phyloP scores from a whole-genome alignment of 805 yeast species.

The Wickerhamiella domercqiae region DNA sequence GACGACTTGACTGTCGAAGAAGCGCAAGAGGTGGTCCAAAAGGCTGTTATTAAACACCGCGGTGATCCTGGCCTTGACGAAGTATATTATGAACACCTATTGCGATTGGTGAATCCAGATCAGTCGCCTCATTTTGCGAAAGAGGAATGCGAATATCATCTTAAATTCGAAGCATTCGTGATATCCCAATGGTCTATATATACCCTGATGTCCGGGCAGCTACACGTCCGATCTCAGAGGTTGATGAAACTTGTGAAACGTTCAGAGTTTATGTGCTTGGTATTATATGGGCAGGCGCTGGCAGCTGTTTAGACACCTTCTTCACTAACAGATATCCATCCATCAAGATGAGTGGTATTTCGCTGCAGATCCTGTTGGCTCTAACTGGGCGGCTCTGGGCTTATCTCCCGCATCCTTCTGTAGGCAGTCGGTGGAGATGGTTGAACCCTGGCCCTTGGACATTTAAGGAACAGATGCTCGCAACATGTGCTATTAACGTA shows the following conservation, averaged over 20 bases:
- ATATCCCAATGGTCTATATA: constrained; percentile 36
- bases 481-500: constrained; percentile 26
- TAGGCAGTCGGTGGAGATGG: constrained; percentile 3
- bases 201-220: constrained; percentile 47
- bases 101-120: not conserved
- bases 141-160: constrained; percentile 12
- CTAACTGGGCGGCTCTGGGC: constrained; percentile 38
- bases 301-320: constrained; percentile 42
- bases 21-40: constrained; percentile 28
- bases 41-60: constrained; percentile 28
- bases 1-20: constrained; percentile 24
- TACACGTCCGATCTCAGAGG: constrained; percentile 37
- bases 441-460: constrained; percentile 51
- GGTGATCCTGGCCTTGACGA: constrained; percentile 24
- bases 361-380: constrained; percentile 43
- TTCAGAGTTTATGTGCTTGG: constrained; percentile 38
- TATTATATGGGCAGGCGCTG: constrained; percentile 37
- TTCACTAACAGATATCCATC: constrained; percentile 45
- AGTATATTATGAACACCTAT: not conserved
- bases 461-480: constrained; percentile 50
- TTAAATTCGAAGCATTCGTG: constrained; percentile 30
- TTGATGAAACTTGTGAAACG: constrained; percentile 31
- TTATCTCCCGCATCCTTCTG: constrained; percentile 9
- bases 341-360: constrained; percentile 34
- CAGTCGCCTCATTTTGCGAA: not conserved